Percentiles rank a stretch among this genome's conserved stretches.
phyloP scores from a whole-genome alignment of 352 stramenopile species.

The Globisporangium recalcitrans region DNA sequence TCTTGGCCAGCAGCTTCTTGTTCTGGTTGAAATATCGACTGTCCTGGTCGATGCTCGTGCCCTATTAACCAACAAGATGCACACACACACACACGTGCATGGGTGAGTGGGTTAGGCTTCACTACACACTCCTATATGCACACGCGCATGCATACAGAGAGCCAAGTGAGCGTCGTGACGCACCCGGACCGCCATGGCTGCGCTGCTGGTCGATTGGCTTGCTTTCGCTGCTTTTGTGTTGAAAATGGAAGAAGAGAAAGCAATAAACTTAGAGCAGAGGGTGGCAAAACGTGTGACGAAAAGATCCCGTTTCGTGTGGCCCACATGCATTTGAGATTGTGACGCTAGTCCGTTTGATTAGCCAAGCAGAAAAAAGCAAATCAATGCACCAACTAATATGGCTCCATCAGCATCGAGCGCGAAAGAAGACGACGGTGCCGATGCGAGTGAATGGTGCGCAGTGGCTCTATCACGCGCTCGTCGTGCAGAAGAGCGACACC shows the following conservation, averaged over 20 bases:
- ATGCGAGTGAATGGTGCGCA: background rate
- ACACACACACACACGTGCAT: background rate
- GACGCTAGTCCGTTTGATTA: background rate
- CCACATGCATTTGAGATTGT: background rate
- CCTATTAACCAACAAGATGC: conserved; percentile 19
- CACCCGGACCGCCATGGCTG: conserved; percentile 30
- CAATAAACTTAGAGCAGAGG: background rate
- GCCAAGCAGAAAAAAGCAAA: conserved; percentile 4
- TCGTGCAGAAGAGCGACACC: background rate
- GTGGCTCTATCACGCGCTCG: background rate
- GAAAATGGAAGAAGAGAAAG: conserved; percentile 1
- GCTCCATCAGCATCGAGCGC: background rate
- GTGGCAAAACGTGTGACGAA: background rate
- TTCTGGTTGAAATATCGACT: conserved; percentile 81
- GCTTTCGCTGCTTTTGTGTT: background rate
- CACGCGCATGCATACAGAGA: background rate
- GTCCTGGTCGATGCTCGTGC: conserved; percentile 74
- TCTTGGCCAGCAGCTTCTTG: conserved; percentile 86
- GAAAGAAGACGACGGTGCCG: background rate
- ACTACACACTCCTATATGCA: background rate
- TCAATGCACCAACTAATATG: background rate
- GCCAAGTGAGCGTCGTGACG: background rate
- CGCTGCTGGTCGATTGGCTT: background rate
- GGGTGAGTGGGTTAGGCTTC: background rate
- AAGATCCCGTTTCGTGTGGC: background rate